Base-by-base conservation (phyloP, 2,329 filamentous ascomycete species). In the Alternaria triticina region DNA sequence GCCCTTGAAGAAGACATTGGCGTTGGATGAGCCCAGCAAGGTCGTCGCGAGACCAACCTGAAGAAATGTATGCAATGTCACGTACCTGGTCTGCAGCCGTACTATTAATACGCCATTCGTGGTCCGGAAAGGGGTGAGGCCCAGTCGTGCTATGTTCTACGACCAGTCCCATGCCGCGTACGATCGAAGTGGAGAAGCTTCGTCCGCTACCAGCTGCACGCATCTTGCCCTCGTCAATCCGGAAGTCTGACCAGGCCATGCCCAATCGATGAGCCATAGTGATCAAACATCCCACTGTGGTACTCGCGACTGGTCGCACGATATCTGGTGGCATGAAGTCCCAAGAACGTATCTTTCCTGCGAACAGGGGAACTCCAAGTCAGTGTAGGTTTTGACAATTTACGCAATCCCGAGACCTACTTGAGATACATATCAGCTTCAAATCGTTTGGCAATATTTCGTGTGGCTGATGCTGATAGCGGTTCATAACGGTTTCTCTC, bases 261-360 rank as follows among this genome's bases (percentile, higher is more conserved):
- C 40, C 51, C 25, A 62, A 17, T 0, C 64, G 59, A 17, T 67
- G 30, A 9, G 55, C 58, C n/a, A 67, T 47, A 17, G 36, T 47
- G 4, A 67, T 33, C 13, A 67, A 27, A 6, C 36, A 54, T 0
- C 62, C 61, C 0, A 67, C 0, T 1, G 58, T 64, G 0, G 59
- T 67, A 12, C 57, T 67, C 1, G 62, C 62, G 6, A 65, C 6
- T 5, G 64, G 62, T 1, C 64, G 52, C 1, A 65, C 64, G 4
- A 62, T 50, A 2, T 67, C 64, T 23, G 64, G 62, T 0, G 64
- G 64, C 64, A 62, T 65, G 4, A 64, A 60, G 12, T 65, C 64
- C 61, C 58, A 65, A 2, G 56, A 62, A 28, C 59, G 40, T n/a
- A n/a, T n/a, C n/a, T n/a, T n/a, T n/a, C n/a, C n/a, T n/a, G n/a